Conservation (phyloP, 495 filamentous ascomycete genomes). For the Neurospora discreta region DNA sequence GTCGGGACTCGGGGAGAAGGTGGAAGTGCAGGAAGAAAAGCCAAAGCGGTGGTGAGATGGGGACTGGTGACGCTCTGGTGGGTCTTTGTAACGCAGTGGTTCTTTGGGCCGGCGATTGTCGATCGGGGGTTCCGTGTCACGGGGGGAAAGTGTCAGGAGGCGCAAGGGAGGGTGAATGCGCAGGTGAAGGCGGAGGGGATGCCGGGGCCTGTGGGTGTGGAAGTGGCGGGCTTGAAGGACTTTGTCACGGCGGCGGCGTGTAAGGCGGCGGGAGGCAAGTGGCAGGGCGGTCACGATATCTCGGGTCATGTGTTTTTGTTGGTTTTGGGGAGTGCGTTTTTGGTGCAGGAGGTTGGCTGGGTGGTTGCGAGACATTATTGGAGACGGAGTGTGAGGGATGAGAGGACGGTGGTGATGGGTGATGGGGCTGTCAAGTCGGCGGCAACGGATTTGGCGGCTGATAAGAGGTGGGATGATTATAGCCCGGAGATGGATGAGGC, state of each 20-base stretch:
- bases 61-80: conserved; percentile 59
- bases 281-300: conserved; percentile 87
- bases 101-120: conserved; percentile 80
- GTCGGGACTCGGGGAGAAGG: neutral
- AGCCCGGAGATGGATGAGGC: conserved; percentile 5
- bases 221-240: conserved; percentile 28
- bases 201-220: neutral
- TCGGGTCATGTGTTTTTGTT: conserved; percentile 92
- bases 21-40: conserved; percentile 4
- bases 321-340: conserved; percentile 65
- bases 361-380: conserved; percentile 31
- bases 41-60: conserved; percentile 54
- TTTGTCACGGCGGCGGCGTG: conserved; percentile 69
- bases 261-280: conserved; percentile 66
- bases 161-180: conserved; percentile 15
- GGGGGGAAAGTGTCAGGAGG: conserved; percentile 65
- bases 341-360: conserved; percentile 70
- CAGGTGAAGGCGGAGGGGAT: conserved; percentile 4
- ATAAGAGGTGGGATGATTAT: neutral
- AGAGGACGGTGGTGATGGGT: conserved; percentile 45
- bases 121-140: conserved; percentile 74
- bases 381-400: conserved; percentile 31
- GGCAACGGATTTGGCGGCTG: conserved; percentile 19
- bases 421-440: conserved; percentile 49
- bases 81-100: conserved; percentile 87